Evolutionary conservation across 2,329 filamentous ascomycete genomes (phyloP).

Genomic region (Fusarium sp.): DNA sequence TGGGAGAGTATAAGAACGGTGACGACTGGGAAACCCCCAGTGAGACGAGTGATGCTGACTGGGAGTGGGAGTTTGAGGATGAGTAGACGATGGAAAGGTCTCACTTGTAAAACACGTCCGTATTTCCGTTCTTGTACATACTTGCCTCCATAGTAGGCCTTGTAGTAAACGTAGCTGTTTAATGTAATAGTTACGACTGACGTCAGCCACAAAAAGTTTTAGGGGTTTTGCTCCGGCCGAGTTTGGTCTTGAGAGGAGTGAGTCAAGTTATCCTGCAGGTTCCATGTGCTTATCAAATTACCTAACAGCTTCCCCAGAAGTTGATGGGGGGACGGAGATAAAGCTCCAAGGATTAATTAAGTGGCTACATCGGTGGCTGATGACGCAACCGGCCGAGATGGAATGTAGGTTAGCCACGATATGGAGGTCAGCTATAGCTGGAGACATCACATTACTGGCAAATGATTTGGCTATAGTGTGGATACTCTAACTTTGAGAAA

Average conservation of each 20-base stretch:
- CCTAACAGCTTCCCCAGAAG: not conserved
- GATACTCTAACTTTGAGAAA: not conserved
- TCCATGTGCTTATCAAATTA: not conserved
- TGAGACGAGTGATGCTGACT: not conserved
- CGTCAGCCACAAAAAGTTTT: not conserved
- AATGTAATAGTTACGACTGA: not conserved
- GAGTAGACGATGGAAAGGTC: not conserved
- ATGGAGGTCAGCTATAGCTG: not conserved
- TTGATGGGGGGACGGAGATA: not conserved
- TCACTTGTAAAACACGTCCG: not conserved
- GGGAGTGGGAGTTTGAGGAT: not conserved
- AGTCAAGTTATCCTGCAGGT: not conserved
- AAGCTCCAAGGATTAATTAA: not conserved
- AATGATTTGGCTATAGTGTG: not conserved
- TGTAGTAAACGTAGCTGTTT: not conserved
- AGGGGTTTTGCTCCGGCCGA: not conserved
- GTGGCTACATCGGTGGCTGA: not conserved
- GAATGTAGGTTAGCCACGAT: not conserved
- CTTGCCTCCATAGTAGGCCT: not conserved
- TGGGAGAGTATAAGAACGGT: not conserved
- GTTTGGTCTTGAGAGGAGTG: not conserved
- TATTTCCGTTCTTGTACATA: not conserved
- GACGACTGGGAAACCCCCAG: not conserved
- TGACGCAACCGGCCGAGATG: not conserved
- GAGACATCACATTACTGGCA: not conserved